Base-by-base conservation (phyloP, 78 protist species). In the Speleostelium caveatum region DNA sequence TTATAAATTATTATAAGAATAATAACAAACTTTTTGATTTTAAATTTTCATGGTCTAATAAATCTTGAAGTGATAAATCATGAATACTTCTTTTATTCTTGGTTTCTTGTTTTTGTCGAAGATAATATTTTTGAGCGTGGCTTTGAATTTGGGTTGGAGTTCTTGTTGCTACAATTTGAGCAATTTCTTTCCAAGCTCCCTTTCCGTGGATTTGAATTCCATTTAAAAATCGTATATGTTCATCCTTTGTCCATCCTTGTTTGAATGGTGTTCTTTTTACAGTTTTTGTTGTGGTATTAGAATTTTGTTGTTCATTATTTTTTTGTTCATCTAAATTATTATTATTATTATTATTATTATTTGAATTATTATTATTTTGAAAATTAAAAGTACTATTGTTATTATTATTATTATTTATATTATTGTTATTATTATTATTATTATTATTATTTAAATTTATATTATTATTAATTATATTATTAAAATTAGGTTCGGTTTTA, bases 71-170 rank as follows among this genome's bases (percentile, higher is more conserved):
- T 16, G 96, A 86, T 16, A 74, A 63, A 75, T 94, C 96, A 35
- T 94, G 96, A 14, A 94, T 94, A 30, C 75, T 49, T 45, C 94
- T 59, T 39, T 94, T 94, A 69, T 94, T 94, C 42, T 86, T 85
- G 7, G 80, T 56, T 36, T 61, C 74, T 62, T 94, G 96, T 58
- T 86, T 38, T 53, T 94, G 96, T 45, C 96, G 16, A 0, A 85
- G 88, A 74, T 88, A 94, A 67, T 94, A 94, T 45, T 94, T 94
- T 74, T 94, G 96, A 38, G 96, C 96, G 53, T 94, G 96, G 26
- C 88, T 72, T 74, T 94, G 96, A 60, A 94, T 86, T 60, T 94
- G 96, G n/a, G 92, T 94, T 21, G 96, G 94, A 2, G 96, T 78
- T 77, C 87, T 87, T 62, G 92, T 79, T 0, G 65, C 85, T 28